Base-by-base conservation (phyloP, 2,329 filamentous ascomycete species). In the Clarireedia paspali region DNA sequence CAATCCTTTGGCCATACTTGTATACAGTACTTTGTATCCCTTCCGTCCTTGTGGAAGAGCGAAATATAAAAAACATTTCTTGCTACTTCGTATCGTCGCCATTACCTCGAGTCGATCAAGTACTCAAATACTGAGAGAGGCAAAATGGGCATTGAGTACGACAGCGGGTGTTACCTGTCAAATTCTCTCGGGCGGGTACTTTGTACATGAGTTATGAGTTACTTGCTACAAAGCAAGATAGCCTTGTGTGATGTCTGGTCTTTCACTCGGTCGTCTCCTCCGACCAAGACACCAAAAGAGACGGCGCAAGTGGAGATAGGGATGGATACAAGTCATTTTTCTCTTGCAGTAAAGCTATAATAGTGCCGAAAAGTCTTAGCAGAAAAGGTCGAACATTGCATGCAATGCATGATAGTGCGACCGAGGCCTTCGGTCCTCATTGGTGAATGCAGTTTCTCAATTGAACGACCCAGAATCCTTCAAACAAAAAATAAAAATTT, bases 161-260 rank as follows among this genome's bases (percentile, higher is more conserved):
- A 47, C 50, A 47, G 42, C 50, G 50, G 50, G 50, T 53, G 50
- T 53, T 47, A 53, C 42, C 42, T 53, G 50, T 48, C 50, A 53
- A 44, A 38, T 53, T 27, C 38, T 20, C 30, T 34, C 30, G 30
- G 30, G 30, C 30, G 10, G 30, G 30, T 47, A 30, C 20, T 20
- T 20, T 20, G 50, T 27, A 26, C 47, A 17, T 17, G n/a, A 17
- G n/a, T 17, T 17, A 26, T 47, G 50, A 12, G 15, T 24, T 47
- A 46, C 50, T 36, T 47, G 27, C 27, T 52, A 34, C 7, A 30
- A 23, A 45, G 38, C 14, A 26, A 46, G n/a, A 38, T 39, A 47
- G 50, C 40, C 26, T 40, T 30, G 27, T 36, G 17, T 38, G 26
- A 24, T 38, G 42, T 10, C 30, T 15, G 38, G 30, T 53, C 9